Evolutionary conservation across 1,284 basidiomycete genomes (phyloP).

Genomic region (Irpex sp.): DNA sequence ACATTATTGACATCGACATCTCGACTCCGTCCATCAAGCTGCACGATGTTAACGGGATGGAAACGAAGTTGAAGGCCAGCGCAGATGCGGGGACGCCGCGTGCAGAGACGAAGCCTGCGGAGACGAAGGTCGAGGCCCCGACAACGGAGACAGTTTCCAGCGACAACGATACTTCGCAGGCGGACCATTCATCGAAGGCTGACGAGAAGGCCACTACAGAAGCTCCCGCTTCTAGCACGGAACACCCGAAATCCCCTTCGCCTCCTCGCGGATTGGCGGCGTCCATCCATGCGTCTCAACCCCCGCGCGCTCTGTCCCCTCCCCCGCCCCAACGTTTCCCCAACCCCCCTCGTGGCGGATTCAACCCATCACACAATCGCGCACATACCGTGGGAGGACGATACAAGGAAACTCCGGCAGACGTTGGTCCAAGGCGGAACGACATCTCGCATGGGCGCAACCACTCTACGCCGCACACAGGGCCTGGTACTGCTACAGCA

Average conservation of each 20-base stretch:
- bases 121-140: not conserved
- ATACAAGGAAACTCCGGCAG: constrained; percentile 20
- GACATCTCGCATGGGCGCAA: constrained; percentile 46
- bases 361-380: constrained; percentile 41
- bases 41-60: constrained; percentile 7
- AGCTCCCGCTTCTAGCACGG: not conserved
- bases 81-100: constrained; percentile 9
- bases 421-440: constrained; percentile 14
- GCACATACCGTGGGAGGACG: constrained; percentile 46
- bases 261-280: constrained; percentile 28
- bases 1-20: constrained; percentile 23
- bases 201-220: not conserved
- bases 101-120: not conserved
- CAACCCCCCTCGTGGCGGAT: constrained; percentile 21
- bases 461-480: constrained; percentile 58
- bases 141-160: not conserved
- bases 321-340: constrained; percentile 27
- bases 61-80: not conserved
- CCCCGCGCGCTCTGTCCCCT: constrained; percentile 27
- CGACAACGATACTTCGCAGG: not conserved
- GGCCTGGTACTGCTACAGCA: constrained; percentile 20
- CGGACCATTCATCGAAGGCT: not conserved
- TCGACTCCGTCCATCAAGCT: constrained; percentile 11
- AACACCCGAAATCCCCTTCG: constrained; percentile 15
- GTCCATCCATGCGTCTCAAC: constrained; percentile 45